These are phyloP conservation scores for Rhodotorula sp. DNA, from an alignment of 1,284 basidiomycete species.

Conservation along the genomic window DNA sequence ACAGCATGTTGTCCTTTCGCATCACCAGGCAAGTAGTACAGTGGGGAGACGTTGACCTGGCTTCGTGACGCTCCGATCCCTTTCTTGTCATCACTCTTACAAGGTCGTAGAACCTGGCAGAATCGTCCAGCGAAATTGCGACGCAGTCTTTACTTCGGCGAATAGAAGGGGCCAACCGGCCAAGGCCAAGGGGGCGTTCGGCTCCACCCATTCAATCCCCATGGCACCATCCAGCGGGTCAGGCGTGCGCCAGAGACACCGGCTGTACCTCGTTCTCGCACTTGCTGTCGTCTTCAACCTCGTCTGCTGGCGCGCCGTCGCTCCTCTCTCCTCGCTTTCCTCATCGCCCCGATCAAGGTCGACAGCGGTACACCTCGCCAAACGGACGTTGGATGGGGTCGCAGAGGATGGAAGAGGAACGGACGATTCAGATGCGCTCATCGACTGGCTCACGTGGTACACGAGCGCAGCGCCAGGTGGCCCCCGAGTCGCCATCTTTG, in stretches of 20 bases:
- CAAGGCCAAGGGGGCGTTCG: no score
- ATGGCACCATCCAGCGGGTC: background rate
- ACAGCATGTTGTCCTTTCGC: no score
- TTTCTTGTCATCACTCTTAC: no score
- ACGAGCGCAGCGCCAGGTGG: background rate
- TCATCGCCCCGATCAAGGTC: background rate
- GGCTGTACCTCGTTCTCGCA: constrained; percentile 14
- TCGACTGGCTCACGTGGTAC: constrained; percentile 31
- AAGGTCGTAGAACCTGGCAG: no score
- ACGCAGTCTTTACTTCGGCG: no score
- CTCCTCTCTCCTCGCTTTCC: background rate
- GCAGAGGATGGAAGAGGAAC: background rate
- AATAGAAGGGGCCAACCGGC: no score
- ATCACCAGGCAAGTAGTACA: no score
- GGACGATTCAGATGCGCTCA: constrained; percentile 20
- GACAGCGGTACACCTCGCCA: background rate
- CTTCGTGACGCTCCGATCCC: no score
- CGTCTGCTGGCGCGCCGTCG: constrained; percentile 12
- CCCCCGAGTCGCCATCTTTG: constrained; percentile 61
- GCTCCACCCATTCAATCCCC: background rate
- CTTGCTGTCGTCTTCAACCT: constrained; percentile 9
- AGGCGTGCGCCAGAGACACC: background rate
- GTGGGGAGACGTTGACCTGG: no score
- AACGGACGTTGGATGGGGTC: background rate
- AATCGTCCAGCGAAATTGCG: no score